A percentile compares a stretch with the other conserved stretches of the same genome.
Conservation (phyloP, 257 asterid genomes). For the Misopates orontium region DNA sequence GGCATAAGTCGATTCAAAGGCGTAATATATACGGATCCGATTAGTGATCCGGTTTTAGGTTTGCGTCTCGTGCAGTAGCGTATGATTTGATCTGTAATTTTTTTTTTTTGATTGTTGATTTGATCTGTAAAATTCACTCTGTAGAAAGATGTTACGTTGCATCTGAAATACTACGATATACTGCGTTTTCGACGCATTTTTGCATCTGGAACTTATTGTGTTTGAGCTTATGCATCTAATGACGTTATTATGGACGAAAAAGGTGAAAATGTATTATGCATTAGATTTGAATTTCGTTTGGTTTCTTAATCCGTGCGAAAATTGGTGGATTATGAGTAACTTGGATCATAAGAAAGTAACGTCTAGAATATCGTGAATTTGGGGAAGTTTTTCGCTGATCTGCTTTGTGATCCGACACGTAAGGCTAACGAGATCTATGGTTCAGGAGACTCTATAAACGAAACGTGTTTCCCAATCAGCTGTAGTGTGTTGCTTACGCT, state of each 20-base stretch:
- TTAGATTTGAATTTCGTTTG: neutral
- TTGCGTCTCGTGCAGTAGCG: no score
- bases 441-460: no score
- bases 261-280: neutral
- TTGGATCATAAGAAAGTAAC: neutral
- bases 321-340: neutral
- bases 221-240: conserved; percentile 14
- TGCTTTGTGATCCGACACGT: neutral
- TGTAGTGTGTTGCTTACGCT: neutral
- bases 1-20: neutral
- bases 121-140: neutral
- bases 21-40: conserved; percentile 20
- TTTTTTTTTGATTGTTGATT: no score
- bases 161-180: no score
- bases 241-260: neutral
- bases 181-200: neutral
- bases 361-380: no score
- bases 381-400: no score
- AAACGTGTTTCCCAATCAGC: conserved; percentile 13
- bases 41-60: neutral
- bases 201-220: neutral
- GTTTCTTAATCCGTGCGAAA: no score
- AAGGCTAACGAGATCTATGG: no score
- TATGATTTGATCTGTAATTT: conserved; percentile 18
- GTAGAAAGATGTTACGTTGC: neutral